Base-by-base conservation (phyloP, 257 asterid species). In the Salvia hispanica region DNA sequence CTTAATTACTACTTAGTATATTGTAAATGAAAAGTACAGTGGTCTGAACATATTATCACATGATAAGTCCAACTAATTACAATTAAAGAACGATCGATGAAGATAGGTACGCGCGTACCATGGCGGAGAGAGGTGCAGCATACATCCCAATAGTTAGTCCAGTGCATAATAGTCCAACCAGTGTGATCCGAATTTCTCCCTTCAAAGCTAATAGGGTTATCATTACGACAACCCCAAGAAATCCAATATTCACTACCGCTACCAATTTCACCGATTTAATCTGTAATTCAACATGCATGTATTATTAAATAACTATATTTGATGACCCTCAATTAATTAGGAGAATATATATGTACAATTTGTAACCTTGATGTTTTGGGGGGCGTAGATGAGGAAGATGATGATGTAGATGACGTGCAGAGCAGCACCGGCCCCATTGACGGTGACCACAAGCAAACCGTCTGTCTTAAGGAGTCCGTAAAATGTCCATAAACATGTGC, bases 121-220 rank as follows among this genome's bases (percentile, higher is more conserved):
- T 79, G 52, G 63, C 82, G 9, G 90, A 13, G 42, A 90, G 85
- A 50, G 97, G 97, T 0, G 97, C 81, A 1, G 90, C 92, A 58
- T 90, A 90, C 97, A 90, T 90, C 78, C 78, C 95, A 51, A 90
- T 67, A 6, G 88, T 90, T 64, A 90, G 59, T 21, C 55, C 94
- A 2, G 90, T 80, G 9, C 95, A 81, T 4, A 90, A 1, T 48
- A 90, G 2, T 15, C 97, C 97, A 7, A 86, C 86, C 3, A 86
- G 13, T 3, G 83, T 84, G 13, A 80, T 31, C 48, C 86, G 67
- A 31, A 58, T n/a, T 14, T 40, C 58, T 9, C 86, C 89, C 25
- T 73, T 77, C 2, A 90, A 12, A 11, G 80, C 90, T 0, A 71
- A 5, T 7, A 84, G 78, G 9, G 89, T 76, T 1, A 83, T 77